Conservation (phyloP, 169 alveolate genomes). For the Besnoitia besnoiti region DNA sequence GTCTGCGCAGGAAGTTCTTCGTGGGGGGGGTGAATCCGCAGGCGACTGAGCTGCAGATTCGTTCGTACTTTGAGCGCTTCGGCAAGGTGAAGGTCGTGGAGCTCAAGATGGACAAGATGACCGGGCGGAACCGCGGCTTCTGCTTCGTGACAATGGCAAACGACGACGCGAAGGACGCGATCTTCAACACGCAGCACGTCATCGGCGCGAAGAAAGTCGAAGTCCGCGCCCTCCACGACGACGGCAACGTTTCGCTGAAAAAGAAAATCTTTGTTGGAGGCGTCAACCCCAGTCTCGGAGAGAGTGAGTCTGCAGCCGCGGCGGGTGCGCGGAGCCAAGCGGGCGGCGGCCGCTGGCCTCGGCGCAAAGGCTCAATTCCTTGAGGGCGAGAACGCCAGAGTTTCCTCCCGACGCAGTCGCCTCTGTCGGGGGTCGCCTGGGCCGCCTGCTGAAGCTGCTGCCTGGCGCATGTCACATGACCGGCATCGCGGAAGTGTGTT, state of each 20-base stretch:
- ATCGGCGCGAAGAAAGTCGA: slow-evolving; percentile 26
- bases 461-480: too few species aligned
- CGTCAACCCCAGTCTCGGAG: slow-evolving; percentile 16
- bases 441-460: too few species aligned
- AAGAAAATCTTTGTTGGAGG: slow-evolving; percentile 39
- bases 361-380: too few species aligned
- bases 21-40: slow-evolving; percentile 27
- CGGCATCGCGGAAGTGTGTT: too few species aligned
- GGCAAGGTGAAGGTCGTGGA: slow-evolving; percentile 33
- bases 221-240: slow-evolving; percentile 40
- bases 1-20: slow-evolving; percentile 46
- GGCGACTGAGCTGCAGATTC: slow-evolving; percentile 44
- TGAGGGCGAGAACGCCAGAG: too few species aligned
- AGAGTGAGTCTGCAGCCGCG: slow-evolving; percentile 14
- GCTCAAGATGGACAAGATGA: slow-evolving; percentile 37
- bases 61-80: slow-evolving; percentile 41
- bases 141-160: slow-evolving; percentile 11
- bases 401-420: too few species aligned
- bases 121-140: slow-evolving; percentile 36
- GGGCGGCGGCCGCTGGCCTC: too few species aligned
- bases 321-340: too few species aligned
- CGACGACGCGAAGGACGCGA: slow-evolving; percentile 22
- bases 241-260: slow-evolving; percentile 28
- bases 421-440: too few species aligned
- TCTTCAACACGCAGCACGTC: slow-evolving; percentile 11